phyloP scores from a whole-genome alignment of 805 yeast species.

The Candida krabiensis region DNA sequence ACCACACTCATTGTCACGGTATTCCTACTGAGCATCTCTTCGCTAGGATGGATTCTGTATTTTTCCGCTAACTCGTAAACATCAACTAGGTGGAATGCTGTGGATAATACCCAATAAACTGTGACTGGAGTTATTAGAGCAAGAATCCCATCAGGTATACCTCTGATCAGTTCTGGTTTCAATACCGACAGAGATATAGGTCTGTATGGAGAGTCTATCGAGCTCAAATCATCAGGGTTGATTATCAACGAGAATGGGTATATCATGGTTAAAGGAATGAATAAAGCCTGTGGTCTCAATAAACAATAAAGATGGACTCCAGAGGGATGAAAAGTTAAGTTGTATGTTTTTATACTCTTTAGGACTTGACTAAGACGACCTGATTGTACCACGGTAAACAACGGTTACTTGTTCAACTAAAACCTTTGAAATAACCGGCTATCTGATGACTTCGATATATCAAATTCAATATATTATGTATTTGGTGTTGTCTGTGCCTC shows the following conservation, averaged over 20 bases:
- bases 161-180: slow-evolving; percentile 49
- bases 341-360: too few relatives aligned
- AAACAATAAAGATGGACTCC: too few relatives aligned
- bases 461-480: too few relatives aligned
- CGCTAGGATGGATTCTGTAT: slow-evolving; percentile 90
- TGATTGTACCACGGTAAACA: too few relatives aligned
- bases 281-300: too few relatives aligned
- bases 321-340: too few relatives aligned
- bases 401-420: too few relatives aligned
- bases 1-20: slow-evolving; percentile 72
- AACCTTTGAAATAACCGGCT: too few relatives aligned
- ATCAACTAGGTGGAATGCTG: slow-evolving; percentile 75
- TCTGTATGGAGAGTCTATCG: slow-evolving; percentile 18
- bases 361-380: too few relatives aligned
- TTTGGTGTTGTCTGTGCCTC: too few relatives aligned
- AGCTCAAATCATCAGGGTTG: slow-evolving; percentile 23
- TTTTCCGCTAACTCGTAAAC: slow-evolving; percentile 70
- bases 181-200: slow-evolving; percentile 30
- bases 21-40: slow-evolving; percentile 75
- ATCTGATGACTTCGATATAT: too few relatives aligned
- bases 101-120: slow-evolving; percentile 81
- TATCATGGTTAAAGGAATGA: too few relatives aligned
- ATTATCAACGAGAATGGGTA: slow-evolving; percentile 4
- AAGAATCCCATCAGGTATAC: slow-evolving; percentile 68
- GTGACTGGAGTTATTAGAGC: slow-evolving; percentile 75